phyloP scores from a whole-genome alignment of 2,329 filamentous ascomycete species.

The Penicillium sp. region DNA sequence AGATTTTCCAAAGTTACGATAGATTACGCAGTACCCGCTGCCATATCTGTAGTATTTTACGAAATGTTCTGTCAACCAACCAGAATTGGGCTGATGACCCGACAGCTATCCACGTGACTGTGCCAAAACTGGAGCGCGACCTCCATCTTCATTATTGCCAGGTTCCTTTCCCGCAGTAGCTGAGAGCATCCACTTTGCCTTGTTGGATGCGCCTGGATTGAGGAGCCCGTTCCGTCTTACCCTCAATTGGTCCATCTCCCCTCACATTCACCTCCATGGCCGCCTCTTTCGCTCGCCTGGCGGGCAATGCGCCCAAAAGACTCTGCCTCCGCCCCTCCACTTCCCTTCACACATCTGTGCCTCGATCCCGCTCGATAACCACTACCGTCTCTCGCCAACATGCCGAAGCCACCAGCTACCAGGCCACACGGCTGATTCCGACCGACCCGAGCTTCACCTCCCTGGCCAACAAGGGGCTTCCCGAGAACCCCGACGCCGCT shows the following conservation, averaged over 20 bases:
- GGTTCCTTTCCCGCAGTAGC: conserved; percentile 30
- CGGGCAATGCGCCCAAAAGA: conserved; percentile 60
- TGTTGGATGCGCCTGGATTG: conserved; percentile 38
- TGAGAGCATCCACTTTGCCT: conserved; percentile 25
- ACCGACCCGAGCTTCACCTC: conserved; percentile 58
- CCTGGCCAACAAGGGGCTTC: conserved; percentile 43
- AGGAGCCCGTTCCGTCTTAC: conserved; percentile 30
- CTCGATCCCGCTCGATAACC: conserved; percentile 56
- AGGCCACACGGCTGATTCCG: conserved; percentile 56
- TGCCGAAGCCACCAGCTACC: conserved; percentile 50
- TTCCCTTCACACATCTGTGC: conserved; percentile 40
- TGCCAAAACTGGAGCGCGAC: conserved; percentile 36
- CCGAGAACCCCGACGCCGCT: conserved; percentile 41
- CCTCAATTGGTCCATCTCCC: conserved; percentile 18
- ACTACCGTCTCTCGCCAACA: conserved; percentile 56
- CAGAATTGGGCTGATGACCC: conserved; percentile 37
- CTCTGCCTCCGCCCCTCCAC: conserved; percentile 56
- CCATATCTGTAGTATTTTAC: conserved; percentile 9
- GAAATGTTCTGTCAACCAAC: conserved; percentile 25
- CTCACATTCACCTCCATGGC: conserved; percentile 51
- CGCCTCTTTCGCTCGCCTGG: conserved; percentile 60
- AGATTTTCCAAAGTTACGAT: neutral
- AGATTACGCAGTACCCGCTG: neutral
- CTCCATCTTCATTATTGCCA: conserved; percentile 27
- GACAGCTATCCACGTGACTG: conserved; percentile 36